phyloP scores from a whole-genome alignment of 2,329 filamentous ascomycete species.

The Fusarium redolens region DNA sequence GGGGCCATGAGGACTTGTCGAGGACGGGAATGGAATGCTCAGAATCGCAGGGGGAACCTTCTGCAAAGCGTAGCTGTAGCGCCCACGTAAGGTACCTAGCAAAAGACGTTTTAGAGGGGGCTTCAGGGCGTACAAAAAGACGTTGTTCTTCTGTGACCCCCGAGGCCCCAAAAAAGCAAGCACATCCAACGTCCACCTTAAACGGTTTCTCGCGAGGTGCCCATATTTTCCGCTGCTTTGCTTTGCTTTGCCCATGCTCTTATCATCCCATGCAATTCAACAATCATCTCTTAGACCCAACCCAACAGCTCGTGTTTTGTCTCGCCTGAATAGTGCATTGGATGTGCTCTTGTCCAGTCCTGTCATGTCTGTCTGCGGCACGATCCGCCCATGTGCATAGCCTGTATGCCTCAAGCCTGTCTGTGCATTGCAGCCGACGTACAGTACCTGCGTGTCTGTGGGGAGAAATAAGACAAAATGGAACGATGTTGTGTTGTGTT shows the following conservation, averaged over 20 bases:
- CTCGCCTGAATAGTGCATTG: slow-evolving; percentile 30
- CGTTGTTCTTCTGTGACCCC: slow-evolving; percentile 1
- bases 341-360: neutral
- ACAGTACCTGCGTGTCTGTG: slow-evolving; percentile 32
- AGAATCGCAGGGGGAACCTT: slow-evolving; percentile 32
- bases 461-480: slow-evolving; percentile 15
- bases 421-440: slow-evolving; percentile 20
- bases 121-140: slow-evolving; percentile 10
- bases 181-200: neutral
- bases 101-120: slow-evolving; percentile 23
- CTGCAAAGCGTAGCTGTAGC: slow-evolving; percentile 24
- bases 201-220: neutral
- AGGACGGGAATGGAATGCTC: slow-evolving; percentile 37
- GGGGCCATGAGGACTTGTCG: slow-evolving; percentile 17
- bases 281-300: neutral
- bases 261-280: slow-evolving; percentile 2
- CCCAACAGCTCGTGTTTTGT: slow-evolving; percentile 6
- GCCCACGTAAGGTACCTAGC: neutral
- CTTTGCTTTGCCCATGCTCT: neutral
- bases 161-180: neutral
- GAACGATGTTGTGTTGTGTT: slow-evolving; percentile 3
- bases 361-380: slow-evolving; percentile 13
- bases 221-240: neutral
- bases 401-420: slow-evolving; percentile 13
- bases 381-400: slow-evolving; percentile 28